Evolutionary conservation across 805 yeast species (phyloP), one percentile per base, ranked within the genome.

Genomic region (Schwanniomyces occidentalis): DNA sequence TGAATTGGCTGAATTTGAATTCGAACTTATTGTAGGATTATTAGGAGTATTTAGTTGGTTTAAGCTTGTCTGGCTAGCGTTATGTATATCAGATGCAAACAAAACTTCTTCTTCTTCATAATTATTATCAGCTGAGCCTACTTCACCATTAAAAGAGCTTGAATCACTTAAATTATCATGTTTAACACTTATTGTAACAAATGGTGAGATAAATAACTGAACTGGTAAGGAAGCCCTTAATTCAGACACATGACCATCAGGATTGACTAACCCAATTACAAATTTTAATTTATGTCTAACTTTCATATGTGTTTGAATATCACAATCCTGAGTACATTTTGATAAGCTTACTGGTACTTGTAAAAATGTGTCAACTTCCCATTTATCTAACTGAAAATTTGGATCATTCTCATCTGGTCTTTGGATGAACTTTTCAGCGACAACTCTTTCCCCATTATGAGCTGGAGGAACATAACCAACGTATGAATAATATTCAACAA

Each of bases 191-290:
- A 91, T 69, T 1, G 91, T 76, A 4, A 93, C 85, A 56, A 85
- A 85, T 5, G 98, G 97, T 4, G 78, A 71, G 16, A 88, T 82
- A 57, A 83, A 86, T 21, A 87, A 57, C 18, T 73, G 75, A 4
- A 91, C 70, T 0, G 98, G 98, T 43, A 91, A 66, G 0, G 96
- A 83, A 0, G 97, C 97, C 20, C 98, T 71, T 32, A 91, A 68
- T 57, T 90, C 97, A 0, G 96, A 87, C 3, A 83, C 80, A 54
- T 91, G 98, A 3, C 96, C 96, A 57, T 89, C 97, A 0, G 95
- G 84, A 54, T 93, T 91, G 25, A 78, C 61, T 44, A 93, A 69
- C 2, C 87, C 83, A 38, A 93, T 78, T 7, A 77, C 80, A 54
- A 90, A 86, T 51, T 87, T 84, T 37, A 93, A 62, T 61, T 89